phyloP scores from a whole-genome alignment of 495 filamentous ascomycete species.

The Podospora pseudopauciseta region DNA sequence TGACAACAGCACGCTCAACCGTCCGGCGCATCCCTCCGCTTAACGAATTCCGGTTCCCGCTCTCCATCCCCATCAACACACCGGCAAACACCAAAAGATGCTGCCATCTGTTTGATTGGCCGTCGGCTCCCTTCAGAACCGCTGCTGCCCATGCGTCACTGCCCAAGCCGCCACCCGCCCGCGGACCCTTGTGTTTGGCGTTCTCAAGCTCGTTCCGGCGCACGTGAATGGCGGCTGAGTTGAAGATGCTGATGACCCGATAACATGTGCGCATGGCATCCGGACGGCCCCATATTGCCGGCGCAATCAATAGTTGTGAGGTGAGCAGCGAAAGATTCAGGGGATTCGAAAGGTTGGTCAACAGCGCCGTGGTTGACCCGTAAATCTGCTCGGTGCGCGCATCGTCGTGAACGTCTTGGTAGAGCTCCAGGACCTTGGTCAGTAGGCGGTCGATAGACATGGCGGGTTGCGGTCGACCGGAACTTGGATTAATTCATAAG shows the following conservation, averaged over 20 bases:
- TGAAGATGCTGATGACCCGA: conserved; percentile 81
- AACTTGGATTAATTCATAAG: not conserved
- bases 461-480: not conserved
- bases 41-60: conserved; percentile 60
- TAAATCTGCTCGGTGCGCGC: conserved; percentile 58
- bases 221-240: conserved; percentile 70
- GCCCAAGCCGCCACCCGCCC: conserved; percentile 46
- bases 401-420: conserved; percentile 49
- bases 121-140: conserved; percentile 78
- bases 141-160: conserved; percentile 81
- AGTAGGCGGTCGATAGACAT: conserved; percentile 53
- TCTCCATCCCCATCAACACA: conserved; percentile 76
- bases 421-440: conserved; percentile 47
- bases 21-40: conserved; percentile 60
- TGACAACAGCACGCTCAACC: conserved; percentile 72
- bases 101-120: conserved; percentile 80
- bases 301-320: conserved; percentile 81
- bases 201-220: conserved; percentile 54
- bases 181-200: conserved; percentile 42
- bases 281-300: conserved; percentile 69
- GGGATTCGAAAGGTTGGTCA: conserved; percentile 82
- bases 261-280: conserved; percentile 70
- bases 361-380: conserved; percentile 72
- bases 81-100: conserved; percentile 79
- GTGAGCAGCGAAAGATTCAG: conserved; percentile 86